Base-by-base conservation (phyloP, 306 rosid species). In the Medicago truncatula region DNA sequence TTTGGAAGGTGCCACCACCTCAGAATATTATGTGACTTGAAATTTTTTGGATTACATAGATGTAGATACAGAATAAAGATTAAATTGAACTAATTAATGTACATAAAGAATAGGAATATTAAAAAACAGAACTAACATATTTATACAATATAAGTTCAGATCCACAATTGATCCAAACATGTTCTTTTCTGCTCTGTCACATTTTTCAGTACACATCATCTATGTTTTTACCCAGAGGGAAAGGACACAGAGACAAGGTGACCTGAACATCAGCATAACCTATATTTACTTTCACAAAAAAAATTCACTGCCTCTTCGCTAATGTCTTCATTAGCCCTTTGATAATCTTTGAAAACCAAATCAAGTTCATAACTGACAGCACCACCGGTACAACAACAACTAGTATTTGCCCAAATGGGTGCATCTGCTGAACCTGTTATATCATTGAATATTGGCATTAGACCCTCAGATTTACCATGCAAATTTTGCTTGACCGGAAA, bases 291-390 rank as follows among this genome's bases (percentile, higher is more conserved):
- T 86, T 56, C 80, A 81, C 82, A 74, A 67, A 76, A 54, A 36
- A 53, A 10, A 66, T 41, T 91, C 82, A 89, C 85, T 92, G 96
- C 76, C 91, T 87, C 91, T 95, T 95, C 4, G 99, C 91, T 77
- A 95, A 65, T 10, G 97, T 89, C 91, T 90, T 95, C 86, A 75
- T 95, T 85, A 95, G 57, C 63, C 99, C 99, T 77, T 71, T 95
- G 74, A 84, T 71, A 73, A 95, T 92, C 87, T 89, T 95, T 23
- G 86, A 77, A 74, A 95, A 95, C 99, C 99, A 95, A 82, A 84
- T 84, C 89, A 92, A 82, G 84, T 95, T 95, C 99, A 95, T 95
- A 69, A 89, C 74, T 21, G 89, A 75, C 54, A 95, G 81, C 71
- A 62, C 85, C 47, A 78, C 20, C 2, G 99, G 99, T 78, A 95